Evolutionary conservation across 805 yeast species (phyloP).

Genomic region (Nakazawaea molendinolei): DNA sequence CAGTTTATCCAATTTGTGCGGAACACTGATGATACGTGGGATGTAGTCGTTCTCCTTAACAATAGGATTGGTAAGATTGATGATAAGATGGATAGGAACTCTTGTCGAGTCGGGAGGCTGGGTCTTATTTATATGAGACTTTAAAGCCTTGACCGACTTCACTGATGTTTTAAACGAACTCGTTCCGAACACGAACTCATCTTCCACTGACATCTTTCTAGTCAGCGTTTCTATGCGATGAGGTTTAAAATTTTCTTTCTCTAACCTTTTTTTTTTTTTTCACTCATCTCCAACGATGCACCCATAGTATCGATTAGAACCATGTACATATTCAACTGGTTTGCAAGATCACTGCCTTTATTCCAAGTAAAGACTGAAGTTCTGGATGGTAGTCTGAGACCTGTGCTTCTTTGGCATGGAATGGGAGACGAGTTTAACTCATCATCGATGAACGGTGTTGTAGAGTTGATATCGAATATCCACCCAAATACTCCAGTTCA

Average conservation of each 20-base stretch:
- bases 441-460: constrained; percentile 43
- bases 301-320: no score
- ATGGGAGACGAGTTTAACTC: constrained; percentile 72
- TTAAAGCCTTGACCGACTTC: constrained; percentile 24
- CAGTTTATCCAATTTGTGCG: constrained; percentile 41
- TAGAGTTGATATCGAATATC: constrained; percentile 31
- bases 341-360: no score
- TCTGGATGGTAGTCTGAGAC: constrained; percentile 16
- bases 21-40: constrained; percentile 55
- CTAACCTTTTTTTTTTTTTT: no score
- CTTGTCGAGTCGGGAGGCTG: constrained; percentile 9
- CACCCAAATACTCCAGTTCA: constrained; percentile 48
- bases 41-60: constrained; percentile 38
- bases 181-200: constrained; percentile 14
- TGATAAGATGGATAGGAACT: constrained; percentile 32
- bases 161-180: constrained; percentile 14
- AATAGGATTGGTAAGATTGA: constrained; percentile 42
- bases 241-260: no score
- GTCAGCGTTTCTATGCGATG: no score
- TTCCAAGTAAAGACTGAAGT: no score
- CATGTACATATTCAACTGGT: no score
- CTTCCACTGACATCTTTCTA: no score
- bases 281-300: no score
- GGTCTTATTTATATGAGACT: constrained; percentile 21
- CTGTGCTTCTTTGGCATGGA: constrained; percentile 81